Base-by-base conservation (phyloP, 352 stramenopile species). In the Globisporangium okanoganense region DNA sequence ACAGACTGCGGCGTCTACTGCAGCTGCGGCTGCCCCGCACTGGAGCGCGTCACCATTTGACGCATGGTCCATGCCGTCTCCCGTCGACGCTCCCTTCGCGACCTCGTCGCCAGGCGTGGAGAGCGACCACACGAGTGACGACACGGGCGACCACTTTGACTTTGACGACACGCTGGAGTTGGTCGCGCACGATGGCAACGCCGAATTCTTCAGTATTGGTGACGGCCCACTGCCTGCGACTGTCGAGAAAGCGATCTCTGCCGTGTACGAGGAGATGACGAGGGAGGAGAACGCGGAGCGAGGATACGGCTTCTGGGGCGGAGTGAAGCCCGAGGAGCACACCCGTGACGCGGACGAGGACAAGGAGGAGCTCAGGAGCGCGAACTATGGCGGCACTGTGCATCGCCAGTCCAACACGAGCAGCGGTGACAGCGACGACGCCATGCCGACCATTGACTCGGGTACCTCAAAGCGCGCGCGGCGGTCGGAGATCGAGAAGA, bases 401-500 rank as follows among this genome's bases (percentile, higher is more conserved):
- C 52, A 40, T 38, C 48, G 48, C 13, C 48, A 13, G 3, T 22
- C 27, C 38, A 48, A 22, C 22, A 31, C 40, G 27, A 27, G 33
- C 35, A 50, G 56, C 33, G 43, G 57, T 16, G 22, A 31, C 25
- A 51, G 57, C 16, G 57, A 51, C 29, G 45, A 33, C 33, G 44
- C 22, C 3, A 20, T 20, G 41, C 29, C 22, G n/a, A 49, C 41
- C 3, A 33, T 24, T 14, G 18, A 62, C 2, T 31, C 44, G 6
- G 36, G 36, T 7, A 40, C 50, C 2, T 36, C 58, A 6, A 65
- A 65, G 43, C 61, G 61, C 33, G 61, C 61, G 2, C 53, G 61
- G 25, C 61, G 61, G 45, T 67, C 61, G 5, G 61, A 62, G 45
- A 67, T 67, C 24, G 61, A 67, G 25, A 67, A 67, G 43, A 65